These are phyloP conservation scores for Candida cerambycidarum DNA, from an alignment of 805 yeast genomes.

Conservation along the genomic window DNA sequence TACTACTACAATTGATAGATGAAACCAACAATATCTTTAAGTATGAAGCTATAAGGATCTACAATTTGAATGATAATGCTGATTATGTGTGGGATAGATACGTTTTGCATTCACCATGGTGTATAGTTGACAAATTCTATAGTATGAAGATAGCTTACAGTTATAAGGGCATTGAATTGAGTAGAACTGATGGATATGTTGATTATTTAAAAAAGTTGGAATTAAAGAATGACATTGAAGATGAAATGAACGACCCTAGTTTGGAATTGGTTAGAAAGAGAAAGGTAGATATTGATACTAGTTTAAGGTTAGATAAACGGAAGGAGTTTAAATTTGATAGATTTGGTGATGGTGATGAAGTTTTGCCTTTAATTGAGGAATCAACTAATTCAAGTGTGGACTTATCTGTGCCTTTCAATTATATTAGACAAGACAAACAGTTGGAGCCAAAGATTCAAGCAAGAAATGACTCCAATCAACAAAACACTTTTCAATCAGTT, in stretches of 20 bases:
- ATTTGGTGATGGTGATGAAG: background rate
- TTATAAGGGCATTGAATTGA: conserved; percentile 17
- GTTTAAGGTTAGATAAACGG: conserved; percentile 2
- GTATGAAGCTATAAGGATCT: conserved; percentile 4
- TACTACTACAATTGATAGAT: background rate
- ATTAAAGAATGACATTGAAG: background rate
- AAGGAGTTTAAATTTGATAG: background rate
- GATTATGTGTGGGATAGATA: conserved; percentile 42
- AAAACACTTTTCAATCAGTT: too few species aligned
- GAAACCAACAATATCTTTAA: conserved; percentile 3
- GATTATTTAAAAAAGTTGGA: conserved; percentile 15
- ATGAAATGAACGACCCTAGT: background rate
- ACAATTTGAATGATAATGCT: conserved; percentile 16
- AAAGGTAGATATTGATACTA: background rate
- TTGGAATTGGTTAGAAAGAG: background rate
- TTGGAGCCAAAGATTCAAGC: too few species aligned
- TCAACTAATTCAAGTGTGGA: background rate
- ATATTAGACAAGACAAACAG: too few species aligned
- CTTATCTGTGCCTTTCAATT: background rate
- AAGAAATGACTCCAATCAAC: too few species aligned
- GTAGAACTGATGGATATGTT: conserved; percentile 18
- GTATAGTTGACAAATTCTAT: conserved; percentile 20
- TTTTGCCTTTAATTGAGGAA: background rate
- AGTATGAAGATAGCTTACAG: conserved; percentile 13
- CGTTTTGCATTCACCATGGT: conserved; percentile 34